These are phyloP conservation scores for Oidium heveae DNA, from an alignment of 2,329 filamentous ascomycete species.

Conservation along the genomic window DNA sequence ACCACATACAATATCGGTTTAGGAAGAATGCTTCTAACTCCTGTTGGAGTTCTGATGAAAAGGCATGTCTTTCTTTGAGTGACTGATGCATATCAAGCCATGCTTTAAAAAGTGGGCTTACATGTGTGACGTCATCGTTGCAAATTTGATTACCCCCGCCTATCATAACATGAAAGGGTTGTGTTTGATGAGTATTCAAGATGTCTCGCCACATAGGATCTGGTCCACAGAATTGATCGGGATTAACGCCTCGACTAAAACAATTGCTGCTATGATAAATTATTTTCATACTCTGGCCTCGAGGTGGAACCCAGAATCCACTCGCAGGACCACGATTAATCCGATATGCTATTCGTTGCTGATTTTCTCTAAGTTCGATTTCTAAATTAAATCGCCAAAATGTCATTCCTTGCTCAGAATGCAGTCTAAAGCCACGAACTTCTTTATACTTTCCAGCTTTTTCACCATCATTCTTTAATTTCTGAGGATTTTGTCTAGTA, in stretches of 20 bases:
- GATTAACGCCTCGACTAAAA: constrained; percentile 57
- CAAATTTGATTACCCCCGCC: constrained; percentile 95
- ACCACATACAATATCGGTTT: constrained; percentile 78
- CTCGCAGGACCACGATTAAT: constrained; percentile 78
- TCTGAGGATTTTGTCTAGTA: constrained; percentile 26
- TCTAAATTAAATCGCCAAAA: constrained; percentile 97
- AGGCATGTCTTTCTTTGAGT: constrained; percentile 52
- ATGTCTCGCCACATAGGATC: constrained; percentile 96
- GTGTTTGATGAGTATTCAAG: constrained; percentile 69
- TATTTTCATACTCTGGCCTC: constrained; percentile 77
- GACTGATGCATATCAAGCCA: constrained; percentile 69
- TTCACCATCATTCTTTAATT: constrained; percentile 45
- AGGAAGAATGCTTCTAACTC: constrained; percentile 80
- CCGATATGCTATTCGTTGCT: constrained; percentile 78
- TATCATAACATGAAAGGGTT: constrained; percentile 94
- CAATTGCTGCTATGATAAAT: constrained; percentile 99
- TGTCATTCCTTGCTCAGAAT: constrained; percentile 64
- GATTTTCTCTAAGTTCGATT: constrained; percentile 52
- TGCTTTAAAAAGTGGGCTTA: constrained; percentile 52
- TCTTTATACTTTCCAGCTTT: constrained; percentile 60
- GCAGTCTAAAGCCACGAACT: constrained; percentile 56
- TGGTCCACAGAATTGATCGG: constrained; percentile 64
- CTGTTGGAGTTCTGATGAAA: constrained; percentile 59
- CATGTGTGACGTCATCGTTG: constrained; percentile 59
- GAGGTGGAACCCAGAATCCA: constrained; percentile 83